Evolutionary conservation across 164 flowering plant species (phyloP).

Genomic region (Akebia trifoliata): DNA sequence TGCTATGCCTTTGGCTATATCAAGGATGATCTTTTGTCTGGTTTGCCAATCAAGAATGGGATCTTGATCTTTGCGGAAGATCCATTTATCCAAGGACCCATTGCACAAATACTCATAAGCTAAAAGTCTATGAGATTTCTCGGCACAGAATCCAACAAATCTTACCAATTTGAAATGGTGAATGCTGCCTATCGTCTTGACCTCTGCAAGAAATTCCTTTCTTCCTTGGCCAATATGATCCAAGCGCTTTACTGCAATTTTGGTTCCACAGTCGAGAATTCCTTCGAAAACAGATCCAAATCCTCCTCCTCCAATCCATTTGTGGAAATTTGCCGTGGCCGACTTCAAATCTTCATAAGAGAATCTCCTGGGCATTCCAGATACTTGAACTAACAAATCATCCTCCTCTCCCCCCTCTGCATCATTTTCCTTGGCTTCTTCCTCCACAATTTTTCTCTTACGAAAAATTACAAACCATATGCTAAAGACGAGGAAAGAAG

Average conservation of each 20-base stretch:
- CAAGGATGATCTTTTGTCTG: slow-evolving; percentile 14
- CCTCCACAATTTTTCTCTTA: background rate
- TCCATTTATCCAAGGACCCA: slow-evolving; percentile 22
- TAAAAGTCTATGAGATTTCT: slow-evolving; percentile 19
- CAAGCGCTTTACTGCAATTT: slow-evolving; percentile 29
- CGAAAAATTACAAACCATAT: background rate
- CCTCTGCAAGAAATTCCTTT: slow-evolving; percentile 24
- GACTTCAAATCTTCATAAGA: slow-evolving; percentile 9
- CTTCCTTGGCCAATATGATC: slow-evolving; percentile 22
- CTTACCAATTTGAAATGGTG: slow-evolving; percentile 28
- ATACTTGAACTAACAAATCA: slow-evolving; percentile 12
- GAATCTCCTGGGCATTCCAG: slow-evolving; percentile 18
- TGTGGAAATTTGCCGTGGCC: slow-evolving; percentile 14
- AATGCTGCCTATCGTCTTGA: slow-evolving; percentile 26
- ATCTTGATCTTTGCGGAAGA: slow-evolving; percentile 9
- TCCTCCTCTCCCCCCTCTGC: slow-evolving; percentile 10
- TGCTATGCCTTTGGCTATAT: slow-evolving; percentile 10
- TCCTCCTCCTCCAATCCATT: slow-evolving; percentile 22
- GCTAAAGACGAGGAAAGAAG: background rate
- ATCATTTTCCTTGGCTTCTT: background rate
- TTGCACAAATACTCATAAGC: slow-evolving; percentile 26
- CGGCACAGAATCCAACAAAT: slow-evolving; percentile 23
- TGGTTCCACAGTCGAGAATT: slow-evolving; percentile 11
- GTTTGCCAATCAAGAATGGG: slow-evolving; percentile 16
- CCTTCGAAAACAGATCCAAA: slow-evolving; percentile 32